Conservation (phyloP, 2,329 filamentous ascomycete genomes). For the Ophiostoma triangulosporum region DNA sequence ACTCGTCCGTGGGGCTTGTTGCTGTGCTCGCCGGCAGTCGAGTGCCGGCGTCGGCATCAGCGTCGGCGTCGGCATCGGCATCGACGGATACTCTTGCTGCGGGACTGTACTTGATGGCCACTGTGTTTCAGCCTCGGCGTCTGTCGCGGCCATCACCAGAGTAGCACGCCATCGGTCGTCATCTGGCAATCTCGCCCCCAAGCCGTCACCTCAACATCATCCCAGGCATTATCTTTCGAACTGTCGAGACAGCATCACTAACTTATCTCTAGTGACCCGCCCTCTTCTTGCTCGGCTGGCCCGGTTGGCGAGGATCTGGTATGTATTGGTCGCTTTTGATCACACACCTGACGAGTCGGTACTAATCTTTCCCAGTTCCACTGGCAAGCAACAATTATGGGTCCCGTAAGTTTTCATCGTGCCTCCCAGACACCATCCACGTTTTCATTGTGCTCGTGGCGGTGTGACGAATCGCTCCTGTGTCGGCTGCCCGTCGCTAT, state of each 20-base stretch:
- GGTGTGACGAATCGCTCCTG: neutral
- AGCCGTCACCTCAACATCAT: neutral
- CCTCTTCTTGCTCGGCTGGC: slow-evolving; percentile 95
- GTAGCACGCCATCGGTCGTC: too few species aligned
- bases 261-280: slow-evolving; percentile 61
- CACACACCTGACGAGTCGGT: too few species aligned
- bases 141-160: too few species aligned
- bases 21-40: neutral
- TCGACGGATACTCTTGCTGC: neutral
- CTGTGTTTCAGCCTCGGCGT: too few species aligned
- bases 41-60: neutral
- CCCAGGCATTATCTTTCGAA: neutral
- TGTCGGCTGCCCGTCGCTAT: neutral
- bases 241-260: slow-evolving; percentile 16
- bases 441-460: neutral
- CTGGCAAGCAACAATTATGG: slow-evolving; percentile 99
- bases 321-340: slow-evolving; percentile 28
- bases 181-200: too few species aligned
- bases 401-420: slow-evolving; percentile 58
- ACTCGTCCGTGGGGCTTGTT: slow-evolving; percentile 7
- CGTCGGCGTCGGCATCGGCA: neutral
- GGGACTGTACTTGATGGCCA: too few species aligned
- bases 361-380: slow-evolving; percentile 51
- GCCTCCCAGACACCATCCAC: neutral
- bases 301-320: slow-evolving; percentile 96